phyloP scores from a whole-genome alignment of 257 asterid genomes.

The Rubia yunnanensis region DNA sequence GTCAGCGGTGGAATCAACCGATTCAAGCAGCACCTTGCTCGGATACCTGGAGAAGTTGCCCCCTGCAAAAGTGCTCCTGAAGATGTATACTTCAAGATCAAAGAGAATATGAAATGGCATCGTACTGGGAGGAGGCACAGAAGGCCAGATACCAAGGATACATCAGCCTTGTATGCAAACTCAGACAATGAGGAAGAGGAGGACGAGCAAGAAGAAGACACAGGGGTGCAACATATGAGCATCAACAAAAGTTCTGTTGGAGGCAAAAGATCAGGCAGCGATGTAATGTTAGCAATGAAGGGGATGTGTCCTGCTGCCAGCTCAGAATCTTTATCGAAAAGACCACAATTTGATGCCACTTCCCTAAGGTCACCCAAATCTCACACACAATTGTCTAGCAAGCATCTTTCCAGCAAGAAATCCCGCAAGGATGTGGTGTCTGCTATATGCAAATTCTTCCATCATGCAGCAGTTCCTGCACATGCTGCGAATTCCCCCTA shows the following conservation, averaged over 20 bases:
- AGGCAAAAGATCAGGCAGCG: constrained; percentile 49
- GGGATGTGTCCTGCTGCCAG: constrained; percentile 35
- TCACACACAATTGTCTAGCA: constrained; percentile 36
- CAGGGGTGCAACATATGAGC: constrained; percentile 35
- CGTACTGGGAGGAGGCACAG: constrained; percentile 85
- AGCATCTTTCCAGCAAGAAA: constrained; percentile 43
- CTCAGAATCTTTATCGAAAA: constrained; percentile 39
- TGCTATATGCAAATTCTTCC: constrained; percentile 82
- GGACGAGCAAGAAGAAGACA: constrained; percentile 37
- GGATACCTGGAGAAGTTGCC: constrained; percentile 93
- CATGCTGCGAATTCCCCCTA: constrained; percentile 81
- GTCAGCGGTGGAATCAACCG: constrained; percentile 94
- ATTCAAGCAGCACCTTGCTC: constrained; percentile 86
- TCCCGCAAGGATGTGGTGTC: constrained; percentile 71
- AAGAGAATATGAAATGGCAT: constrained; percentile 96
- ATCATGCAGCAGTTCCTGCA: constrained; percentile 80
- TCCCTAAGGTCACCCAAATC: constrained; percentile 34
- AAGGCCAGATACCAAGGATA: constrained; percentile 52
- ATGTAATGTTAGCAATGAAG: constrained; percentile 41
- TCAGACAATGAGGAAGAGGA: constrained; percentile 56
- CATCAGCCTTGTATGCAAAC: constrained; percentile 39
- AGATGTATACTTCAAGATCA: constrained; percentile 71
- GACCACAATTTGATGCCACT: constrained; percentile 49
- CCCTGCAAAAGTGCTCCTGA: constrained; percentile 89
- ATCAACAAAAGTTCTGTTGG: constrained; percentile 40